These are phyloP conservation scores for Puccinia polysora DNA, from an alignment of 1,284 basidiomycete species.

Conservation along the genomic window DNA sequence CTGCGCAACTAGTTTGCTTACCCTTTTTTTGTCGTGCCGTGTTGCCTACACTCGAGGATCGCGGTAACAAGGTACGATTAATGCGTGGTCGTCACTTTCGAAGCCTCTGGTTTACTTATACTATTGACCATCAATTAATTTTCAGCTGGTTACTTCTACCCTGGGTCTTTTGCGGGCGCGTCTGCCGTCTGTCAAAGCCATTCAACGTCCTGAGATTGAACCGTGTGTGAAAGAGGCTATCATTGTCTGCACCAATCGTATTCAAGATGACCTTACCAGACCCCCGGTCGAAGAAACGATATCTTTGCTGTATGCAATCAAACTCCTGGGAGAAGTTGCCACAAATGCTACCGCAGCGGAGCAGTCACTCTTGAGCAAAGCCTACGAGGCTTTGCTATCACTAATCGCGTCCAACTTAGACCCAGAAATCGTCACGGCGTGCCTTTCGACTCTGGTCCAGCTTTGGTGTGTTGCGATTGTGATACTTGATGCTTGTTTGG, in stretches of 20 bases:
- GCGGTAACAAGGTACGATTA: constrained; percentile 24
- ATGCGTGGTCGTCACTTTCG: not conserved
- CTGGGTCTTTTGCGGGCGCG: constrained; percentile 31
- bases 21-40: constrained; percentile 32
- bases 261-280: constrained; percentile 9
- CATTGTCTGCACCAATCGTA: constrained; percentile 23
- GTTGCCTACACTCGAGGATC: constrained; percentile 28
- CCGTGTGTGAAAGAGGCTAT: constrained; percentile 31
- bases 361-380: constrained; percentile 32
- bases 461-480: constrained; percentile 25
- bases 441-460: constrained; percentile 27
- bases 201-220: constrained; percentile 32
- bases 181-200: constrained; percentile 32
- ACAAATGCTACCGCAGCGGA: constrained; percentile 26
- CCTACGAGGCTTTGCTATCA: constrained; percentile 25
- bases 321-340: constrained; percentile 31
- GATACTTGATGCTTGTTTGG: not conserved
- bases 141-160: constrained; percentile 23
- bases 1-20: constrained; percentile 38
- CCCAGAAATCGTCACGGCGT: not conserved
- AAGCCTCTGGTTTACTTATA: not conserved
- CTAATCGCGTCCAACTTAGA: constrained; percentile 2
- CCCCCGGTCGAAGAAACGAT: constrained; percentile 2
- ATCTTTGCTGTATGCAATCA: constrained; percentile 21
- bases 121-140: not conserved